Conservation (phyloP, 2,329 filamentous ascomycete genomes). For the Ophiostoma piceae region DNA sequence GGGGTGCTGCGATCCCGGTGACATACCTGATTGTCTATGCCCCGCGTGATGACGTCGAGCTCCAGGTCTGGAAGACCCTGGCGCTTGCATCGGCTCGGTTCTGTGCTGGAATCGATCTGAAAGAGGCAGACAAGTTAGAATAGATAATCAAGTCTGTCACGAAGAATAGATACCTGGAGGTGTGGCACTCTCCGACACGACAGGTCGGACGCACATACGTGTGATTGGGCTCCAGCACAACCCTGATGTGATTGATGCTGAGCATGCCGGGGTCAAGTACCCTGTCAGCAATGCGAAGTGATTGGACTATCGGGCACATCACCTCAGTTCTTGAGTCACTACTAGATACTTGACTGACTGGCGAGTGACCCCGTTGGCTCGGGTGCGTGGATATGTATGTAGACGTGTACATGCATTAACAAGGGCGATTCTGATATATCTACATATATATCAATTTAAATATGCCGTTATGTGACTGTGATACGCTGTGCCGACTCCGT, state of each 20-base stretch:
- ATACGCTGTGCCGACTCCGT: neutral
- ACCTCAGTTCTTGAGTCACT: neutral
- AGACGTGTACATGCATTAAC: neutral
- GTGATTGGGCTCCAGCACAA: neutral
- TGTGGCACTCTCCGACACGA: neutral
- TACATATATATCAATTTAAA: too few species aligned
- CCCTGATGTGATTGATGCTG: neutral
- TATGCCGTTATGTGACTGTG: neutral
- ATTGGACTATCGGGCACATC: neutral
- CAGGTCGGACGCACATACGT: neutral
- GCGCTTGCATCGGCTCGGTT: constrained; percentile 27
- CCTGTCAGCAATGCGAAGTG: neutral
- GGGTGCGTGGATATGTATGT: neutral
- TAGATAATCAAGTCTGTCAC: neutral
- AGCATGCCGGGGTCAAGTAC: neutral
- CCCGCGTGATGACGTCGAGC: constrained; percentile 37
- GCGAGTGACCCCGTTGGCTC: neutral
- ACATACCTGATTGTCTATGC: constrained; percentile 41
- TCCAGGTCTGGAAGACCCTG: constrained; percentile 32
- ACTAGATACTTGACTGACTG: neutral
- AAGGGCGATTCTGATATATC: neutral
- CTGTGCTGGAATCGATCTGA: constrained; percentile 10
- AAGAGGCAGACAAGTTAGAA: neutral
- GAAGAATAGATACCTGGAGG: neutral
- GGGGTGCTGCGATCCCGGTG: constrained; percentile 31